phyloP scores from a whole-genome alignment of 306 rosid genomes.

The Cicer chorassanicum region DNA sequence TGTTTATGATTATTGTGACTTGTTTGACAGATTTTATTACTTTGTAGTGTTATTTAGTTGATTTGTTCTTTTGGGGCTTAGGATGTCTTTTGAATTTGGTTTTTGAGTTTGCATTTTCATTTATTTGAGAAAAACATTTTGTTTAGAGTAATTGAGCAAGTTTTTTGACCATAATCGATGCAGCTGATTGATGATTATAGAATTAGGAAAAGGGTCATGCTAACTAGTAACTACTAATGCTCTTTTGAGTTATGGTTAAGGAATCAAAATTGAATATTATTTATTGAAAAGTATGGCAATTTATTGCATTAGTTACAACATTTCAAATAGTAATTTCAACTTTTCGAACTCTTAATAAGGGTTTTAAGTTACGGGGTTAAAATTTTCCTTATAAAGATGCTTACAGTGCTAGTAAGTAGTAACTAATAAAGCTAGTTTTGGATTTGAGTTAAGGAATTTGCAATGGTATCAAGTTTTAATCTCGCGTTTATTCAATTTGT shows the following conservation, averaged over 20 bases:
- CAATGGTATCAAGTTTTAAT: not conserved
- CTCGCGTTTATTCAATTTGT: not conserved
- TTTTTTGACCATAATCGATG: not conserved
- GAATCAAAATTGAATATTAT: not conserved
- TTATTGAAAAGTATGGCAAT: not conserved
- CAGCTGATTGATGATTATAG: not conserved
- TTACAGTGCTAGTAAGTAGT: not conserved
- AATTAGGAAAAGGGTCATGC: not conserved
- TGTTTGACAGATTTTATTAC: slow-evolving; percentile 16
- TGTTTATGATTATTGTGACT: not conserved
- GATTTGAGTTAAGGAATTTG: not conserved
- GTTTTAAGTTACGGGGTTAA: not conserved
- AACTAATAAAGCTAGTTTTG: not conserved
- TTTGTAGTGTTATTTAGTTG: slow-evolving; percentile 14
- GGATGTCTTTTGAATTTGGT: not conserved
- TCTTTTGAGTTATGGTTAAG: not conserved
- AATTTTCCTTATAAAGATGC: not conserved
- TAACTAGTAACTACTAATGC: not conserved
- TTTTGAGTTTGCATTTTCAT: not conserved
- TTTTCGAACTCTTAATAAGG: not conserved
- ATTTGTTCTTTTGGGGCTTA: slow-evolving; percentile 16
- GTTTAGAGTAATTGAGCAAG: not conserved
- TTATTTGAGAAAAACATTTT: too few relatives aligned
- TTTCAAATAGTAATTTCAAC: not conserved
- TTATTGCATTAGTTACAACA: not conserved